A percentile compares a stretch with the other conserved stretches of the same genome.
Evolutionary conservation across 345 rosid species (phyloP).

Genomic region (Linum lewisii): DNA sequence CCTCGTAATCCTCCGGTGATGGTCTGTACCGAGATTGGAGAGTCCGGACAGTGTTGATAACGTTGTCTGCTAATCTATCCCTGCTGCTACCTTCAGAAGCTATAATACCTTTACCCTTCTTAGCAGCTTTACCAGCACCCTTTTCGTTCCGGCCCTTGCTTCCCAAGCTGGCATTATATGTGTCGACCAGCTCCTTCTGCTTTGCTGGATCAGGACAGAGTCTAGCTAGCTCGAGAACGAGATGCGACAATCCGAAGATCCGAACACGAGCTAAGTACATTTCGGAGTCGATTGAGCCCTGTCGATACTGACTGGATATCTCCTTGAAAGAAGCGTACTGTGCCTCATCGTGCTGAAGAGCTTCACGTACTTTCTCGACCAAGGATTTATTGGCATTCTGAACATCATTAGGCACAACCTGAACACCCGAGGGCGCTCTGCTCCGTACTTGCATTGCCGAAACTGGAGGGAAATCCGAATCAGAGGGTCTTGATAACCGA

Average conservation of each 20-base stretch:
- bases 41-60: slow-evolving; percentile 46
- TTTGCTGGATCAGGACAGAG: slow-evolving; percentile 18
- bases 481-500: neutral
- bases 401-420: slow-evolving; percentile 8
- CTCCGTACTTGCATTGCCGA: neutral
- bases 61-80: slow-evolving; percentile 45
- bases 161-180: slow-evolving; percentile 11
- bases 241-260: slow-evolving; percentile 20
- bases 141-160: slow-evolving; percentile 2
- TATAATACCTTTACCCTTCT: slow-evolving; percentile 31
- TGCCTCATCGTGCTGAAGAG: slow-evolving; percentile 14
- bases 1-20: slow-evolving; percentile 29
- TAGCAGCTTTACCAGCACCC: slow-evolving; percentile 7
- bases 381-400: slow-evolving; percentile 18
- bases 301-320: slow-evolving; percentile 13
- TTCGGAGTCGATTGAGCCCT: slow-evolving; percentile 10
- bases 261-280: slow-evolving; percentile 19
- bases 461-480: slow-evolving; percentile 3
- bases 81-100: slow-evolving; percentile 26
- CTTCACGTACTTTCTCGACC: slow-evolving; percentile 19
- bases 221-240: slow-evolving; percentile 18
- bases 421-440: neutral
- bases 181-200: slow-evolving; percentile 21
- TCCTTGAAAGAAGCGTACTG: slow-evolving; percentile 17
- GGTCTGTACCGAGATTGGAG: slow-evolving; percentile 40